phyloP scores from a whole-genome alignment of 2,329 filamentous ascomycete genomes.

The Cladosporium sp. region DNA sequence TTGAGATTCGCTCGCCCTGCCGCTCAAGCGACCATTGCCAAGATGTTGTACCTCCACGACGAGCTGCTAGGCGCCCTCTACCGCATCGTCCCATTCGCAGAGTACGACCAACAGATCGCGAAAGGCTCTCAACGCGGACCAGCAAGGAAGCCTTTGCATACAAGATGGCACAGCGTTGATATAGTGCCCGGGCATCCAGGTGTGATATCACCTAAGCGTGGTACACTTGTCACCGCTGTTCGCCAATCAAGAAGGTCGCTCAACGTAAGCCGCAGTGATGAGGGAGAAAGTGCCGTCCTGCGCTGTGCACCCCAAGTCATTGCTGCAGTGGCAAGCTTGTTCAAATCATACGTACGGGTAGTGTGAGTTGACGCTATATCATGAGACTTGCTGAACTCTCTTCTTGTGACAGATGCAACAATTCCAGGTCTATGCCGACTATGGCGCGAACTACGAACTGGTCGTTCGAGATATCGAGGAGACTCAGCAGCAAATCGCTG shows the following conservation, averaged over 20 bases:
- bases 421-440: conserved; percentile 88
- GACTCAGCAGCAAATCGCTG: conserved; percentile 65
- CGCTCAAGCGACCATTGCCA: conserved; percentile 48
- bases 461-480: conserved; percentile 76
- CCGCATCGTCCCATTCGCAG: conserved; percentile 65
- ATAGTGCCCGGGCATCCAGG: conserved; percentile 37
- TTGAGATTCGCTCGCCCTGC: conserved; percentile 30
- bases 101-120: conserved; percentile 40
- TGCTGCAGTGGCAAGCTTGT: conserved; percentile 54
- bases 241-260: conserved; percentile 46
- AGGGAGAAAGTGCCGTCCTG: conserved; percentile 40
- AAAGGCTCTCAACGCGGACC: conserved; percentile 16
- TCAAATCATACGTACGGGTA: conserved; percentile 52
- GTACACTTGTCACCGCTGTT: conserved; percentile 23
- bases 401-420: conserved; percentile 63
- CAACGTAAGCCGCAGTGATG: conserved; percentile 44
- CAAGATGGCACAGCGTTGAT: conserved; percentile 52
- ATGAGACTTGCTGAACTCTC: conserved; percentile 46
- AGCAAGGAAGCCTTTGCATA: conserved; percentile 41
- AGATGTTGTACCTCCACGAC: conserved; percentile 81
- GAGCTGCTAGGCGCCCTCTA: conserved; percentile 75
- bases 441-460: conserved; percentile 83
- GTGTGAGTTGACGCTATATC: conserved; percentile 19
- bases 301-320: conserved; percentile 56
- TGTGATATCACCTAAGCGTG: conserved; percentile 7